These are phyloP conservation scores for Boechera retrofracta DNA, from an alignment of 345 rosid genomes.

Conservation along the genomic window DNA sequence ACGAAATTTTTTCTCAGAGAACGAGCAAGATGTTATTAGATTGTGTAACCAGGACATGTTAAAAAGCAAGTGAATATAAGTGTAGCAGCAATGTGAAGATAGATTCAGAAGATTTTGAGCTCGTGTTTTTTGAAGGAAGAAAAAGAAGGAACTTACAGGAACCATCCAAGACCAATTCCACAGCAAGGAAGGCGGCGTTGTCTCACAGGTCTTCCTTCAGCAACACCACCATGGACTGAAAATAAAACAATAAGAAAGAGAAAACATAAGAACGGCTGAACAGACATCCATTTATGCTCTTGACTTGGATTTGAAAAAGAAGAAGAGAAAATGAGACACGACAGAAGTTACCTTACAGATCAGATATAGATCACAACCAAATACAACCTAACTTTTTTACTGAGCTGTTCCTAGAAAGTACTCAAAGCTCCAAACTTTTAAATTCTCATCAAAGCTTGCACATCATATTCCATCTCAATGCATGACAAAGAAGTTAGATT, in stretches of 20 bases:
- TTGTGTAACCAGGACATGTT: background rate
- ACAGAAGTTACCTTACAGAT: slow-evolving; percentile 1
- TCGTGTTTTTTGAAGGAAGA: background rate
- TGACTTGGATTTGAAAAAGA: slow-evolving; percentile 1
- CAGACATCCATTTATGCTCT: slow-evolving; percentile 10
- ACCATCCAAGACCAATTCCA: slow-evolving; percentile 90
- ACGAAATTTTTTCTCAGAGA: slow-evolving; percentile 17
- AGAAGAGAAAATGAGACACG: slow-evolving; percentile 7
- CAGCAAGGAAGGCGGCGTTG: slow-evolving; percentile 84
- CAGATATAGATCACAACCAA: background rate
- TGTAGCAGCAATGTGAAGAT: slow-evolving; percentile 6
- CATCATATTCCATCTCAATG: slow-evolving; percentile 2
- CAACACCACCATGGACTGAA: slow-evolving; percentile 77
- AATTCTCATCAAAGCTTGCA: background rate
- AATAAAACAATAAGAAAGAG: slow-evolving; percentile 3
- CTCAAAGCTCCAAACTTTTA: slow-evolving; percentile 10
- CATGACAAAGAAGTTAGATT: background rate
- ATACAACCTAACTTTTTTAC: background rate
- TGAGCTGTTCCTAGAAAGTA: background rate
- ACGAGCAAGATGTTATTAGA: background rate
- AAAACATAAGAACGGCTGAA: slow-evolving; percentile 4
- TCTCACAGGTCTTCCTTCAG: slow-evolving; percentile 87
- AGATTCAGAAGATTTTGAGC: background rate
- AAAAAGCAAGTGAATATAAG: background rate
- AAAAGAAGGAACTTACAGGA: slow-evolving; percentile 61